Conservation (phyloP, 2,329 filamentous ascomycete species). For the Colletotrichum viniferum region DNA sequence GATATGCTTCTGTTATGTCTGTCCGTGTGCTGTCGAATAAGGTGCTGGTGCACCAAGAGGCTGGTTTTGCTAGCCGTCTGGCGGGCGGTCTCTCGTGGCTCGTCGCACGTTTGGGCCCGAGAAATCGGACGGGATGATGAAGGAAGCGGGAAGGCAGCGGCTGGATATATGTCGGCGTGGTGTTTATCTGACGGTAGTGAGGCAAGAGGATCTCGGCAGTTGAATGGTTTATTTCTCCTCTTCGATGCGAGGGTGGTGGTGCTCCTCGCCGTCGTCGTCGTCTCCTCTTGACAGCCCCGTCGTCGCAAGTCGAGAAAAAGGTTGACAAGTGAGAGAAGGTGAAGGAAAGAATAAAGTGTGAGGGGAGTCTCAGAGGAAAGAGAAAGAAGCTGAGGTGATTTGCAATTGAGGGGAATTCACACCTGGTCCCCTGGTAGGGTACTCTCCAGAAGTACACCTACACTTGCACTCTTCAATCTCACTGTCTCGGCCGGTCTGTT, state of each 20-base stretch:
- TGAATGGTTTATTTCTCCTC: neutral
- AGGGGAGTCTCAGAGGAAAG: neutral
- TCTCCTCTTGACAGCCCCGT: slow-evolving; percentile 7
- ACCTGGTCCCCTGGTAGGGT: neutral
- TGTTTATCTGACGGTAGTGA: neutral
- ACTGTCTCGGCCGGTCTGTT: slow-evolving; percentile 7
- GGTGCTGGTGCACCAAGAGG: neutral
- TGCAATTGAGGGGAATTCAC: slow-evolving; percentile 5
- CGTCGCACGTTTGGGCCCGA: neutral
- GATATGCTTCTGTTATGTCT: neutral
- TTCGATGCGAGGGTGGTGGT: neutral
- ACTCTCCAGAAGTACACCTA: neutral
- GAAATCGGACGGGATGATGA: slow-evolving; percentile 7
- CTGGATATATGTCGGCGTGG: neutral
- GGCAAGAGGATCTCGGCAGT: neutral
- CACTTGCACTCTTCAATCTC: slow-evolving; percentile 10
- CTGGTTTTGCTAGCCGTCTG: neutral
- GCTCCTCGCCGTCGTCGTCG: neutral
- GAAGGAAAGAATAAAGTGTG: neutral
- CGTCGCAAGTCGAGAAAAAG: neutral
- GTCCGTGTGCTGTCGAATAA: neutral
- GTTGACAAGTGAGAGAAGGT: neutral
- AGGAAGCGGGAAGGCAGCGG: neutral
- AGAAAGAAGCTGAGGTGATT: neutral
- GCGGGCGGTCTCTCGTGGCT: neutral